Evolutionary conservation across 495 filamentous ascomycete species (phyloP), one percentile per base, ranked within the genome.

Genomic region (Xylaria longipes): DNA sequence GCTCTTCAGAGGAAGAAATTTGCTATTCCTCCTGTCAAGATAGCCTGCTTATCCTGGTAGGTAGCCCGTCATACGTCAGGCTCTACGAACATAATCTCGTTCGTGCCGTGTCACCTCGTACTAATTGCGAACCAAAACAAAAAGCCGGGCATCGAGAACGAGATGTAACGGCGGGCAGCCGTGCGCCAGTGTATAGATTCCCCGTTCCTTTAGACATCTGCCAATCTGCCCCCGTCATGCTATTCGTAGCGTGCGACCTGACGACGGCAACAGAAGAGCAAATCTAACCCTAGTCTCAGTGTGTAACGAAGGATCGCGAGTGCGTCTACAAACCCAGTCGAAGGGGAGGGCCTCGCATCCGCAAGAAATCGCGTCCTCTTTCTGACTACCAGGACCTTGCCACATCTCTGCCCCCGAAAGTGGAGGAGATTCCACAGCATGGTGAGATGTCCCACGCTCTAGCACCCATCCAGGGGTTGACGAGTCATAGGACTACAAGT

Each of bases 41-140:
- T 88, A 74, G 89, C 88, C 29, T 90, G 89, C 81, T 77, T 90
- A 72, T 83, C 87, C 71, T 90, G 89, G 88, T 89, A 81, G 79
- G 85, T 69, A 5, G 54, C 58, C 68, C 65, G 75, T 58, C 61
- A 54, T 52, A 54, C 70, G 54, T 72, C 65, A 35, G n/a, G 43
- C 48, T 35, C 22, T 37, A 37, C 39, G 48, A 57, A 62, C 50
- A 33, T 35, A 5, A 63, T 68, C 58, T 71, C 50, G 45, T 71
- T 46, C 61, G 69, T 31, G 62, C 62, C 41, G 69, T 71, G 69
- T 52, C 33, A 71, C 69, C 61, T 71, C 62, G 60, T 64, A 71
- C 69, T 71, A 56, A 74, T 65, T 61, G 14, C 56, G n/a, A 54
- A 43, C 50, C 57, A 45, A 60, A 72, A 69, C 71, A 72, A 74